phyloP scores from a whole-genome alignment of 1,284 basidiomycete species.

The Heterobasidion occidentale region DNA sequence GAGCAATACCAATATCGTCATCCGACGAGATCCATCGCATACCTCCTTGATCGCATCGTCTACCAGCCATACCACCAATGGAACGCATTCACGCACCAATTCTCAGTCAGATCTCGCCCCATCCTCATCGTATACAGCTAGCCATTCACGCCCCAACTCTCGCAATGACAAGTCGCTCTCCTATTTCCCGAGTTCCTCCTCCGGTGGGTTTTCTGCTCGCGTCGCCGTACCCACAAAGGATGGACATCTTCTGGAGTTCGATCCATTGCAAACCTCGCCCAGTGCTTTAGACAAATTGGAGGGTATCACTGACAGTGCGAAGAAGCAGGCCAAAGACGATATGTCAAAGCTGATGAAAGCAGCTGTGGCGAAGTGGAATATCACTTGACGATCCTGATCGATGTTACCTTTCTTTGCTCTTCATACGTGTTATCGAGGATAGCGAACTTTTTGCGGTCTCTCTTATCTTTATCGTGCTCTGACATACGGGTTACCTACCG shows the following conservation, averaged over 20 bases:
- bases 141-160: constrained; percentile 35
- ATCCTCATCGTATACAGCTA: constrained; percentile 19
- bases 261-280: constrained; percentile 65
- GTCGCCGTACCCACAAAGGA: constrained; percentile 68
- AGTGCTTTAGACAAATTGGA: constrained; percentile 61
- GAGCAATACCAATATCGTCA: constrained; percentile 56
- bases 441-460: neutral
- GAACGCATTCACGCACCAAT: constrained; percentile 36
- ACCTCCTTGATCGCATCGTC: constrained; percentile 20
- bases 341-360: constrained; percentile 62
- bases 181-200: neutral
- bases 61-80: constrained; percentile 12
- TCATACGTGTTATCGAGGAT: neutral
- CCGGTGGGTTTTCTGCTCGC: constrained; percentile 8
- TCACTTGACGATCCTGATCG: constrained; percentile 23
- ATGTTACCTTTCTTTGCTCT: neutral
- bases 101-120: constrained; percentile 36
- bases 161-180: constrained; percentile 25
- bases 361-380: constrained; percentile 67
- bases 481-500: neutral
- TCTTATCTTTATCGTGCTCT: neutral
- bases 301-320: constrained; percentile 70
- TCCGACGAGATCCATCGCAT: constrained; percentile 44
- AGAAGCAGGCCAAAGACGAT: constrained; percentile 70
- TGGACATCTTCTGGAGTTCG: constrained; percentile 72